These are phyloP conservation scores for Populus simonii DNA, from an alignment of 345 rosid species.

Conservation along the genomic window DNA sequence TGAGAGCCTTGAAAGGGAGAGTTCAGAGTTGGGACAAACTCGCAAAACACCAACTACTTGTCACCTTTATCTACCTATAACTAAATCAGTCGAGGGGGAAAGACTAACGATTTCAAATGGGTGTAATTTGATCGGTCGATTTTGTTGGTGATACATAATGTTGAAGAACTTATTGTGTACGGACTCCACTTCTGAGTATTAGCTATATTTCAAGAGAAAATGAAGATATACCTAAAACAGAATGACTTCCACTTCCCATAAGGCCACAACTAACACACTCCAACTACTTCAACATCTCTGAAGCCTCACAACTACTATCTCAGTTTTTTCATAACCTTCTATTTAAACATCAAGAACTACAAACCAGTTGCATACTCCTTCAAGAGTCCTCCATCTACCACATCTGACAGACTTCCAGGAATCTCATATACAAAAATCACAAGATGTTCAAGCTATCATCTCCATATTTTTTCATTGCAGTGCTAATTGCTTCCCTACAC, in stretches of 20 bases:
- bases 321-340: slow-evolving; percentile 14
- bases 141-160: not conserved
- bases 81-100: not conserved
- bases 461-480: slow-evolving; percentile 24
- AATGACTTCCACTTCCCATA: slow-evolving; percentile 10
- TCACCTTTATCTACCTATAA: not conserved
- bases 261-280: slow-evolving; percentile 9
- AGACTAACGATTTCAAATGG: not conserved
- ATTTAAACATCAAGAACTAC: slow-evolving; percentile 38
- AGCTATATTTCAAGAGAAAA: not conserved
- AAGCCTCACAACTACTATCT: slow-evolving; percentile 36
- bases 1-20: not conserved
- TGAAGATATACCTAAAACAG: slow-evolving; percentile 17
- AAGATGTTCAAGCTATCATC: slow-evolving; percentile 47
- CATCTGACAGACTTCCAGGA: not conserved
- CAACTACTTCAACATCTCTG: slow-evolving; percentile 45
- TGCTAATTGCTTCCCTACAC: slow-evolving; percentile 26
- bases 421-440: not conserved
- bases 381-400: slow-evolving; percentile 1
- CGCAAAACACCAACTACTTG: not conserved
- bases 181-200: not conserved
- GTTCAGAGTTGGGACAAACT: not conserved
- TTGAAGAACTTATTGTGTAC: not conserved
- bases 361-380: not conserved
- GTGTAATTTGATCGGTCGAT: not conserved